These are phyloP conservation scores for Furcasterigmium sp. DNA, from an alignment of 2,329 filamentous ascomycete genomes.

Conservation along the genomic window DNA sequence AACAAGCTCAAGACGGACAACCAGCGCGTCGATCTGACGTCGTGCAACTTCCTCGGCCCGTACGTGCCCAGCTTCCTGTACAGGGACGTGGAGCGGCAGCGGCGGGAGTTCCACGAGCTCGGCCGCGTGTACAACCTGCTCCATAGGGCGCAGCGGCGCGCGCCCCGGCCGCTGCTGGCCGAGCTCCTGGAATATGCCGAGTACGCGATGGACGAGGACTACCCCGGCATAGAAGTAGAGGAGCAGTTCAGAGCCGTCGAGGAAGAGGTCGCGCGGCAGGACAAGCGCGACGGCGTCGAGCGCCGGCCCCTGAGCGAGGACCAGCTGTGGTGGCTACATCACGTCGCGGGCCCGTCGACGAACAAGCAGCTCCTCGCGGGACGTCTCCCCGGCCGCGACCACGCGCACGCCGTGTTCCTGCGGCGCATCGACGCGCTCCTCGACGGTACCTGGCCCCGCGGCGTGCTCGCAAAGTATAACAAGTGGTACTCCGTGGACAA, in stretches of 20 bases:
- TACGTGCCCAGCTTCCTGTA: slow-evolving; percentile 17
- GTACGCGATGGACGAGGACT: background rate
- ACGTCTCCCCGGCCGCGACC: slow-evolving; percentile 8
- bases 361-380: slow-evolving; percentile 19
- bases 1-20: background rate
- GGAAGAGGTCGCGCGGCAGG: slow-evolving; percentile 4
- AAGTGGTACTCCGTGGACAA: slow-evolving; percentile 12
- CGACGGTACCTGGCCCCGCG: slow-evolving; percentile 18
- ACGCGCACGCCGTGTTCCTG: slow-evolving; percentile 18
- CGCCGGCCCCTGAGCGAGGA: background rate
- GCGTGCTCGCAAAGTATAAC: slow-evolving; percentile 16
- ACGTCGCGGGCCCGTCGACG: slow-evolving; percentile 11
- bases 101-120: slow-evolving; percentile 17
- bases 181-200: slow-evolving; percentile 13
- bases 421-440: slow-evolving; percentile 23
- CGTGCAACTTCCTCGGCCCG: slow-evolving; percentile 23
- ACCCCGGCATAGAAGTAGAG: slow-evolving; percentile 16
- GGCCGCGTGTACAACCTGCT: slow-evolving; percentile 16
- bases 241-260: background rate
- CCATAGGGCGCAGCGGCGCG: slow-evolving; percentile 11
- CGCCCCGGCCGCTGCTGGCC: slow-evolving; percentile 21
- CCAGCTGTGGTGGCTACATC: slow-evolving; percentile 8
- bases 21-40: slow-evolving; percentile 15
- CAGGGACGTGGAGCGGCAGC: slow-evolving; percentile 17
- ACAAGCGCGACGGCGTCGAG: no score